phyloP scores from a whole-genome alignment of 179 eudicot genomes.

The Carnegiea gigantea region DNA sequence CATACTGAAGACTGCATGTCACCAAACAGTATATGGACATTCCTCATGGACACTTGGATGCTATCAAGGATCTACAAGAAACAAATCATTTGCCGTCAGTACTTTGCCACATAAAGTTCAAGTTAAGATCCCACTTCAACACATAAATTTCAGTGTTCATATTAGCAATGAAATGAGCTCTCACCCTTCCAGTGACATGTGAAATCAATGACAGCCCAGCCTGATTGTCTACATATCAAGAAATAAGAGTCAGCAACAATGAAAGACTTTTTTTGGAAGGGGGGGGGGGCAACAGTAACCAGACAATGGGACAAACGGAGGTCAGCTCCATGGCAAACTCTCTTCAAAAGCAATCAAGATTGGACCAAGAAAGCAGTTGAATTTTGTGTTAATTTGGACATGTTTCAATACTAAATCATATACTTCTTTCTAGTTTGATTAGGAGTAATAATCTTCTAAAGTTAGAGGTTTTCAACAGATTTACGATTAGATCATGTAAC shows the following conservation, averaged over 20 bases:
- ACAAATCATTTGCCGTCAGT: conserved; percentile 11
- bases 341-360: background rate
- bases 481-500: background rate
- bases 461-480: background rate
- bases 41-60: conserved; percentile 86
- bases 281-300: background rate
- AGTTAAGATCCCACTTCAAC: background rate
- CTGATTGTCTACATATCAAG: conserved; percentile 64
- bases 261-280: background rate
- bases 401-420: background rate
- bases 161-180: background rate
- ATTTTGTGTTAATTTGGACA: background rate
- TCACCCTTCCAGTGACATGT: conserved; percentile 86
- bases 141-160: conserved; percentile 4
- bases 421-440: too few species aligned
- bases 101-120: background rate
- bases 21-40: conserved; percentile 68
- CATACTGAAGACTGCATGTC: conserved; percentile 60
- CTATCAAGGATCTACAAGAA: conserved; percentile 73
- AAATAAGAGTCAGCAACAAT: background rate
- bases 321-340: background rate
- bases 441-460: background rate
- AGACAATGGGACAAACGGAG: background rate
- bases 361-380: background rate
- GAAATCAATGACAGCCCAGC: conserved; percentile 85